A percentile compares a stretch with the other conserved stretches of the same genome.
These are phyloP conservation scores for Penicillium manginii DNA, from an alignment of 495 filamentous ascomycete species.

Conservation along the genomic window DNA sequence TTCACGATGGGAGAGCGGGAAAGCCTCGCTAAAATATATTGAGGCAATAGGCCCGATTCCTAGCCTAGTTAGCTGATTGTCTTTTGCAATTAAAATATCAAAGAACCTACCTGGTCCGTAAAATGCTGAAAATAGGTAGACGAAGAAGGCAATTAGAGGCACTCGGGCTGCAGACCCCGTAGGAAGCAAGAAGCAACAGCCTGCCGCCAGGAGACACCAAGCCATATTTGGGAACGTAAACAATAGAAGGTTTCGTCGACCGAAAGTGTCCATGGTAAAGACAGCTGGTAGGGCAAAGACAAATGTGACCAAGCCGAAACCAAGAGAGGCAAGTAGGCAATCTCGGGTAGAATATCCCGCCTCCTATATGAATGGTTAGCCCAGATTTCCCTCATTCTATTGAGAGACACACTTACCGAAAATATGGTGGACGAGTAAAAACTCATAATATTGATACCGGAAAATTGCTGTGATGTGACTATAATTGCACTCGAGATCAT, in stretches of 20 bases:
- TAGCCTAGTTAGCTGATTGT: neutral
- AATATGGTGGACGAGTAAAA: constrained; percentile 83
- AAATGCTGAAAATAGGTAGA: constrained; percentile 66
- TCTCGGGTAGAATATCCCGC: constrained; percentile 59
- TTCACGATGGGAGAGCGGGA: constrained; percentile 70
- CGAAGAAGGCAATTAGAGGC: constrained; percentile 62
- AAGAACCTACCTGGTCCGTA: constrained; percentile 60
- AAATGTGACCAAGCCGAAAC: constrained; percentile 81
- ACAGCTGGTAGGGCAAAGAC: constrained; percentile 79
- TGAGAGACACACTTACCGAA: constrained; percentile 12
- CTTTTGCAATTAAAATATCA: neutral
- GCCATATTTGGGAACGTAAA: constrained; percentile 87
- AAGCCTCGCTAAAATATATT: constrained; percentile 76
- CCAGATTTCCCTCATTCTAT: neutral
- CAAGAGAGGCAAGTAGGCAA: constrained; percentile 73
- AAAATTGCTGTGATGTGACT: constrained; percentile 83
- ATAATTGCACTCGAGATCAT: constrained; percentile 65
- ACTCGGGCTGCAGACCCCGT: constrained; percentile 51
- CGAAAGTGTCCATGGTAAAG: constrained; percentile 83
- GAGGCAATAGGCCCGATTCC: constrained; percentile 67
- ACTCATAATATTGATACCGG: constrained; percentile 73
- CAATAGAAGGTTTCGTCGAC: constrained; percentile 72
- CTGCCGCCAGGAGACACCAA: constrained; percentile 73
- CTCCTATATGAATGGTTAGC: constrained; percentile 26
- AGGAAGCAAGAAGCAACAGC: constrained; percentile 70